Evolutionary conservation across 192 early-diverging fungal species (phyloP).

Genomic region (Obelidium mucronatum): DNA sequence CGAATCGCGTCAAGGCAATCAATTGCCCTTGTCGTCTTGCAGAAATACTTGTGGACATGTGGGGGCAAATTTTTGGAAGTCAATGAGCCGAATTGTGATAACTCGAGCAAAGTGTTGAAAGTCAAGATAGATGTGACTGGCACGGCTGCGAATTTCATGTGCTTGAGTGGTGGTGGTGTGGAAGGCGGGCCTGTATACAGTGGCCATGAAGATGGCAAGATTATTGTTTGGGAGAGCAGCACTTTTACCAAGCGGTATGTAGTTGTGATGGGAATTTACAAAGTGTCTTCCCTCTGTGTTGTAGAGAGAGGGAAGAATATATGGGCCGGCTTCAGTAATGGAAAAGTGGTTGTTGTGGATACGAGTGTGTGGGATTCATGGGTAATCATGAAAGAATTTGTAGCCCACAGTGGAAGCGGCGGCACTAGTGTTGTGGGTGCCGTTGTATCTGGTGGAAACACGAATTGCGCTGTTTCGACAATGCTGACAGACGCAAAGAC

Average conservation of each 20-base stretch:
- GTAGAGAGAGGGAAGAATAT: conserved; percentile 62
- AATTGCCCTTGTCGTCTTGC: conserved; percentile 55
- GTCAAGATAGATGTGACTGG: conserved; percentile 33
- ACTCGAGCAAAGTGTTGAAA: conserved; percentile 43
- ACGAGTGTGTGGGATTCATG: conserved; percentile 26
- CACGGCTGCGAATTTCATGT: conserved; percentile 63
- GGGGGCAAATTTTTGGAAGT: conserved; percentile 66
- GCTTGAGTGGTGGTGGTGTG: conserved; percentile 52
- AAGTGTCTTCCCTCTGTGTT: conserved; percentile 62
- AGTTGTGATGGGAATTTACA: conserved; percentile 66
- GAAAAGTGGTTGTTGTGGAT: conserved; percentile 80
- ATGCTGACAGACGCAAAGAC: neutral
- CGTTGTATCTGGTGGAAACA: neutral
- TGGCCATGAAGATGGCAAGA: conserved; percentile 83
- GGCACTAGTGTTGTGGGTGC: neutral
- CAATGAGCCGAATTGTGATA: conserved; percentile 41
- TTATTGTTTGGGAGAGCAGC: conserved; percentile 71
- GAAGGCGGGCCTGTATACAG: conserved; percentile 57
- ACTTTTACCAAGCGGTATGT: conserved; percentile 53
- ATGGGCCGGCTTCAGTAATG: conserved; percentile 83
- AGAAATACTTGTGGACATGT: conserved; percentile 66
- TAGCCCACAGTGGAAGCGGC: neutral
- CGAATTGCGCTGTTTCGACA: neutral
- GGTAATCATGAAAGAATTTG: conserved; percentile 14
- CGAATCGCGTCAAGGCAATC: conserved; percentile 53